Conservation (phyloP, 83 land plant species). For the Thuja plicata region DNA sequence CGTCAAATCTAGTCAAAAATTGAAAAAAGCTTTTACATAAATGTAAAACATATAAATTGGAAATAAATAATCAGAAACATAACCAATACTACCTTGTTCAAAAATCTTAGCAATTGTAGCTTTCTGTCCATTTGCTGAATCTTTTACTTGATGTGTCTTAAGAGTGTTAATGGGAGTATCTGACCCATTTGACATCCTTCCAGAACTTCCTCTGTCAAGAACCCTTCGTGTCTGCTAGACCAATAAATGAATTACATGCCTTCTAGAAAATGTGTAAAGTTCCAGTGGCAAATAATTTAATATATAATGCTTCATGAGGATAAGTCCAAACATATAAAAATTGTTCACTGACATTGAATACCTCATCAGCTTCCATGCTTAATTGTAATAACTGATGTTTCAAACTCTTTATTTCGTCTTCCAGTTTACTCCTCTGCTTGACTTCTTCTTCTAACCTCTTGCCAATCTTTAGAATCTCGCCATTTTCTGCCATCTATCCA, state of each 20-base stretch:
- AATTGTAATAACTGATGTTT: conserved; percentile 67
- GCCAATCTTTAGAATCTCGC: conserved; percentile 51
- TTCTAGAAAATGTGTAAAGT: background rate
- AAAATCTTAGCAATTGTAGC: conserved; percentile 78
- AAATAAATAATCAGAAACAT: background rate
- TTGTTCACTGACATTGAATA: conserved; percentile 17
- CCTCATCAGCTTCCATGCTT: conserved; percentile 83
- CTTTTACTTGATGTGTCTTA: conserved; percentile 45
- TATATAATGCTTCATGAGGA: background rate
- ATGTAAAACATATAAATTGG: background rate
- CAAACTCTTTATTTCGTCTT: conserved; percentile 62
- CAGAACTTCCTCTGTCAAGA: conserved; percentile 57
- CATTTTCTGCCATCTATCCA: conserved; percentile 46
- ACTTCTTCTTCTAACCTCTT: conserved; percentile 72
- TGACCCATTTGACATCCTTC: conserved; percentile 28
- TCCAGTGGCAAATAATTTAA: background rate
- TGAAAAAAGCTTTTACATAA: background rate
- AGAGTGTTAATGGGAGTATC: conserved; percentile 49
- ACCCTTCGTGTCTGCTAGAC: conserved; percentile 50
- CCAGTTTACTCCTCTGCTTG: conserved; percentile 54
- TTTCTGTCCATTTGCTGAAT: conserved; percentile 59
- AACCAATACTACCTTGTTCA: conserved; percentile 64
- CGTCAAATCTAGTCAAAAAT: background rate
- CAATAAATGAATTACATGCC: background rate
- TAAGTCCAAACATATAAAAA: background rate